phyloP scores from a whole-genome alignment of 2,329 filamentous ascomycete genomes.

The Pseudogymnoascus destructans region DNA sequence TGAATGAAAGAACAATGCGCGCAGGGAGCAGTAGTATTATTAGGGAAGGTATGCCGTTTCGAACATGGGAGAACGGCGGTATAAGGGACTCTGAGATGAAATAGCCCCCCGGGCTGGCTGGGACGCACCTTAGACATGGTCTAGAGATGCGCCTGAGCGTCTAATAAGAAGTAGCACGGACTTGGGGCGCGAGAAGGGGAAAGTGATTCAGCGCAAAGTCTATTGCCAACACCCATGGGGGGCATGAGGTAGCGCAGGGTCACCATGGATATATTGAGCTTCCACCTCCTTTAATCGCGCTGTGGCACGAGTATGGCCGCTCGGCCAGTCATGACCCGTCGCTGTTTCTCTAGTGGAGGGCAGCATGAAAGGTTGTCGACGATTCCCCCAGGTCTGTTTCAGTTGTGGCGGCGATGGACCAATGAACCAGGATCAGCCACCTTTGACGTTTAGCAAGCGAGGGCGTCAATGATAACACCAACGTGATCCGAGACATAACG shows the following conservation, averaged over 20 bases:
- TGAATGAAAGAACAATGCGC: not conserved
- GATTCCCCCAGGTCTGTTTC: not conserved
- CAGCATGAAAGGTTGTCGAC: not conserved
- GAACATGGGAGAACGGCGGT: slow-evolving; percentile 6
- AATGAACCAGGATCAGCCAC: slow-evolving; percentile 2
- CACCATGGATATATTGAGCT: not conserved
- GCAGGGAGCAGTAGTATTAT: not conserved
- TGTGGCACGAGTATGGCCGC: not conserved
- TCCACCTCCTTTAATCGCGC: not conserved
- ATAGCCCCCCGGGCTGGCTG: not conserved
- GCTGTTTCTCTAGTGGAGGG: not conserved
- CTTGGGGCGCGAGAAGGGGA: not conserved
- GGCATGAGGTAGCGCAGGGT: not conserved
- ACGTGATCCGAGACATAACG: not conserved
- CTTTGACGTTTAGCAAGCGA: not conserved
- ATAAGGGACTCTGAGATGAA: not conserved
- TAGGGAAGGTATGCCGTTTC: not conserved
- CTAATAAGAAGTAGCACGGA: not conserved
- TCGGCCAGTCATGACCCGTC: not conserved
- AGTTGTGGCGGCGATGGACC: not conserved
- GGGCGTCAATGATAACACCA: not conserved
- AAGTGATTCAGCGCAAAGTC: not conserved
- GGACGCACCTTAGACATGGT: not conserved
- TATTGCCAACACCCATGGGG: not conserved
- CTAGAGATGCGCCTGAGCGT: not conserved